These are phyloP conservation scores for Penicillium polonicum DNA, from an alignment of 2,329 filamentous ascomycete genomes.

Conservation along the genomic window DNA sequence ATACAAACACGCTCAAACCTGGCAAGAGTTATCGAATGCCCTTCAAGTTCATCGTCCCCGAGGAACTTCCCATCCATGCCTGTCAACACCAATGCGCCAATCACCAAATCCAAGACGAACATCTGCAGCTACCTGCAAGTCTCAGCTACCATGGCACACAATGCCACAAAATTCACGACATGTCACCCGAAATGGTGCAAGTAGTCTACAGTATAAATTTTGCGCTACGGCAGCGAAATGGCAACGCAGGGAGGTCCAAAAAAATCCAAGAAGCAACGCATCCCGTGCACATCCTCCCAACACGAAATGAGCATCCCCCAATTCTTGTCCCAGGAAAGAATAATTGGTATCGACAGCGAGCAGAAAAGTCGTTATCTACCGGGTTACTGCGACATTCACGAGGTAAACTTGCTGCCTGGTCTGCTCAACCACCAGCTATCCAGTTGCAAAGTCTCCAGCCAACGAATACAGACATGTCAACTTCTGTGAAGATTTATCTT, in stretches of 20 bases:
- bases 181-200: constrained; percentile 7
- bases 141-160: too few relatives aligned
- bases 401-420: constrained; percentile 5
- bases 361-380: constrained; percentile 4
- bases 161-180: neutral
- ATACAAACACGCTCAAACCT: neutral
- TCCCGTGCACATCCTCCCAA: constrained; percentile 13
- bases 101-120: constrained; percentile 14
- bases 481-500: constrained; percentile 7
- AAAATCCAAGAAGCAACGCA: constrained; percentile 7
- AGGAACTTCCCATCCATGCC: constrained; percentile 13
- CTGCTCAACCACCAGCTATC: constrained; percentile 8
- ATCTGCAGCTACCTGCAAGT: constrained; percentile 1
- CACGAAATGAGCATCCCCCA: constrained; percentile 10
- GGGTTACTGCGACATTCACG: constrained; percentile 1
- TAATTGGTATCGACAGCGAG: constrained; percentile 6
- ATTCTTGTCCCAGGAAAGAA: constrained; percentile 5
- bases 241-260: neutral
- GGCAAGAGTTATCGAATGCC: constrained; percentile 5
- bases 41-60: constrained; percentile 20
- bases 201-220: constrained; percentile 13
- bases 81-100: constrained; percentile 16
- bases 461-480: neutral
- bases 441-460: neutral
- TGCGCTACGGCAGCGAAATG: neutral